Evolutionary conservation across 228 moss, liverwort and hornwort genomes (phyloP).

Genomic region (Sphagnum fallax): DNA sequence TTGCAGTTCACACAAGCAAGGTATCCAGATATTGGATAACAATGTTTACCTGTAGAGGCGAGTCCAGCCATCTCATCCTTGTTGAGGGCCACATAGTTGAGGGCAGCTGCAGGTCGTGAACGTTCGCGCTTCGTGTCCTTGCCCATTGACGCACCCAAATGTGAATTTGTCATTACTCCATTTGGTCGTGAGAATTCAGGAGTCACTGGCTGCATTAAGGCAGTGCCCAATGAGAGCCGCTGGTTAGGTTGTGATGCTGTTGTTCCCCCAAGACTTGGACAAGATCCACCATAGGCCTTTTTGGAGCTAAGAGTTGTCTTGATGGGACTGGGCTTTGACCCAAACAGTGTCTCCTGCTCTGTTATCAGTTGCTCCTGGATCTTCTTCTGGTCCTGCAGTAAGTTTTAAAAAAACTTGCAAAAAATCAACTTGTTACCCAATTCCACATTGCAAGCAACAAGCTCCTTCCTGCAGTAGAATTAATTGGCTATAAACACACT

Average conservation of each 20-base stretch:
- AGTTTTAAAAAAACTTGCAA: too few relatives aligned
- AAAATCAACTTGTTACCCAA: too few relatives aligned
- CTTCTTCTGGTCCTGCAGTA: constrained; percentile 64
- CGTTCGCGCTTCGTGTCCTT: constrained; percentile 13
- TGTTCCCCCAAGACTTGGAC: constrained; percentile 52
- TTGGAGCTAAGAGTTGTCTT: constrained; percentile 56
- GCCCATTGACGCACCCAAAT: constrained; percentile 25
- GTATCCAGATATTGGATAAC: constrained; percentile 3
- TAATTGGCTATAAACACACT: too few relatives aligned
- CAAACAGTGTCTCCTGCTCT: constrained; percentile 78
- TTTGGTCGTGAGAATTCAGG: constrained; percentile 40
- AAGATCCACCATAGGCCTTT: constrained; percentile 43
- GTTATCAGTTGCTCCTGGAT: constrained; percentile 79
- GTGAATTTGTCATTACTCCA: constrained; percentile 28
- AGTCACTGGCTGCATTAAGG: constrained; percentile 47
- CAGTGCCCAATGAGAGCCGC: constrained; percentile 62
- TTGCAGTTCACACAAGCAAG: too few relatives aligned
- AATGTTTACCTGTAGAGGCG: constrained; percentile 16
- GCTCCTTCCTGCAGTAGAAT: too few relatives aligned
- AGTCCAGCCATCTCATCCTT: constrained; percentile 52
- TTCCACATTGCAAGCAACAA: too few relatives aligned
- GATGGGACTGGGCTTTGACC: constrained; percentile 71
- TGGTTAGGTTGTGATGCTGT: constrained; percentile 37
- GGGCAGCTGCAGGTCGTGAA: constrained; percentile 33
- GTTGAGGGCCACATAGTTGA: constrained; percentile 40